Evolutionary conservation across 345 rosid species (phyloP).

Genomic region (Corchorus olitorius): DNA sequence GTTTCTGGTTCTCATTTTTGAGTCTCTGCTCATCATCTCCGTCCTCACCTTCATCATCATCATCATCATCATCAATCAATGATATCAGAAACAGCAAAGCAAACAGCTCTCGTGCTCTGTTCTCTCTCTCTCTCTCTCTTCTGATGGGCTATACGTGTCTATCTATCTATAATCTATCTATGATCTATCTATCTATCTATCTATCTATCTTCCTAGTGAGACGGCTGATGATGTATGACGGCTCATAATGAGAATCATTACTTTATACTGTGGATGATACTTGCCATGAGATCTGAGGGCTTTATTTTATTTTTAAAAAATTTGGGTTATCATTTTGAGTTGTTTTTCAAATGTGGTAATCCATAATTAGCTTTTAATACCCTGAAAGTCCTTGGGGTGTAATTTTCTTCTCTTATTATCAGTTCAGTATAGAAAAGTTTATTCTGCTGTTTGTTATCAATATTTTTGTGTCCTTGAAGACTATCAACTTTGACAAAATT

Average conservation of each 20-base stretch:
- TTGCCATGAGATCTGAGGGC: conserved; percentile 30
- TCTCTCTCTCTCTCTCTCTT: conserved; percentile 16
- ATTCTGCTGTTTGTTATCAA: not conserved
- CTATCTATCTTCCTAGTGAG: not conserved
- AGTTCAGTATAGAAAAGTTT: not conserved
- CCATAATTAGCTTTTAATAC: not conserved
- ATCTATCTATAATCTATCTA: not conserved
- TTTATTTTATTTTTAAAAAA: not conserved
- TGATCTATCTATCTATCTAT: not conserved
- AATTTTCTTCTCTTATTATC: not conserved
- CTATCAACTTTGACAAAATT: not conserved
- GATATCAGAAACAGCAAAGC: not conserved
- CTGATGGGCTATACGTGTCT: conserved; percentile 2
- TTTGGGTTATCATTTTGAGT: not conserved
- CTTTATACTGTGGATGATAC: not conserved
- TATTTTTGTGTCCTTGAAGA: not conserved
- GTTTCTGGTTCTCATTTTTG: conserved; percentile 17
- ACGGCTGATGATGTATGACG: conserved; percentile 13
- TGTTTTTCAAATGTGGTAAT: not conserved
- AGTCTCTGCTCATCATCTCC: not conserved
- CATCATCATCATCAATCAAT: not conserved
- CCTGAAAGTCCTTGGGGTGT: not conserved
- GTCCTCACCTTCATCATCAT: conserved; percentile 13
- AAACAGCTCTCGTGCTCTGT: not conserved
- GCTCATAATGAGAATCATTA: not conserved